Base-by-base conservation (phyloP, 2,329 filamentous ascomycete genomes). In the Aspergillus aculeatus region DNA sequence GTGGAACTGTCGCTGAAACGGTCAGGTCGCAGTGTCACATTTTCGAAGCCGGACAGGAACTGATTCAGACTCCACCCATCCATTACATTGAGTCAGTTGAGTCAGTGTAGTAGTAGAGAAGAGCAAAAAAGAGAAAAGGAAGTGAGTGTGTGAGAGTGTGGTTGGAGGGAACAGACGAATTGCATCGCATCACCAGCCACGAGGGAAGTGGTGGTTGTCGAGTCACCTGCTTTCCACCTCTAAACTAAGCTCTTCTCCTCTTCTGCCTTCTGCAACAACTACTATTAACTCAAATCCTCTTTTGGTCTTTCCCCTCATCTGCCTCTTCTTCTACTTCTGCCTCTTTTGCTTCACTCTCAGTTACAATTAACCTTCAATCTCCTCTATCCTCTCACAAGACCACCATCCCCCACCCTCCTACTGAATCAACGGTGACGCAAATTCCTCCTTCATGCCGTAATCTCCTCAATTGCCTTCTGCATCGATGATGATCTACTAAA, bases 351-450 rank as follows among this genome's bases (percentile, higher is more conserved):
- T 23, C 51, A 56, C 23, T 24, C 16, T 35, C 19, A 11, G 7
- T 41, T 32, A 29, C 19, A 11, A 12, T 41, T 32, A 29, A 9
- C 56, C 24, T 11, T 23, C 26, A 31, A 38, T 50, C 29, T 56
- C 55, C 54, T 54, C 38, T 51, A 57, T 54, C 31, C n/a, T 50
- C 52, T 24, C 24, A 35, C 49, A 23, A 59, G 44, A 61, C 50
- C 59, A 57, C 35, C 38, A 59, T 59, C 53, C 19, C 44, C 26
- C 38, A 10, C 31, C 26, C 50, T 12, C 16, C 23, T 23, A 23
- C 23, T 23, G 23, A 29, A 29, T 29, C 26, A 9, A 32, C 21
- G 11, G 31, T 38, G 38, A 52, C 23, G 50, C 50, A 38, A 23
- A 14, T 54, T 14, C 23, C 26, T 26, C 52, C 16, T 48, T 29